Evolutionary conservation across 2,329 filamentous ascomycete species (phyloP), one percentile per base, ranked within the genome.

Genomic region (Penicillium capsulatum): DNA sequence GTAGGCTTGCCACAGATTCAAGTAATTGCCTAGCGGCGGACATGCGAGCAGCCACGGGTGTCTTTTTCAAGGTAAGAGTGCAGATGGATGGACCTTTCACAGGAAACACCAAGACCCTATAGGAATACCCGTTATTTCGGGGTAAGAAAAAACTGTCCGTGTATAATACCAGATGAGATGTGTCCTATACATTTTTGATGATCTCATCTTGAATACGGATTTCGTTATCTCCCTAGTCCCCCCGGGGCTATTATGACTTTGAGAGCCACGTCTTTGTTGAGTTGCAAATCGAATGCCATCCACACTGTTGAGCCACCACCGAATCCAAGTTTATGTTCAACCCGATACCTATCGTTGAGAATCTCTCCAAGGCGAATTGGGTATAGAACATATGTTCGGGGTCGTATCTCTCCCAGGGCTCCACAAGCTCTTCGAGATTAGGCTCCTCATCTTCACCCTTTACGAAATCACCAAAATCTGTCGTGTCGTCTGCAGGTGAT

Each of bases 1-100:
- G 54, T 38, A 60, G 28, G 41, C 20, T 50, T 34, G 44, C 53
- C 34, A 57, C 33, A 2, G 48, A 40, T 41, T 46, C 34, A 19
- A 59, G 43, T 32, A 57, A 48, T 43, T 59, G 51, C 29, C 28
- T 40, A 31, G 54, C 51, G 34, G 54, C 55, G n/a, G 50, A 55
- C 54, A 58, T 59, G 17, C 47, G 45, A 41, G 45, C 48, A 2
- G 44, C 36, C 36, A 56, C 51, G 19, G 49, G n/a, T 11, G n/a
- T 28, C 9, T 28, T 14, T 28, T 4, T 5, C 26, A 28, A 4
- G 11, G 13, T 28, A 5, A 7, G 4, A 6, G 6, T 11, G 4
- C 4, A 14, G 4, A 14, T 4, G 26, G 4, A 28, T 7, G 26
- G 26, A n/a, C 26, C 26, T 11, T 7, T 28, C 26, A 28, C 6